phyloP scores from a whole-genome alignment of 129 eudicot genomes.

The Flaveria brownii region DNA sequence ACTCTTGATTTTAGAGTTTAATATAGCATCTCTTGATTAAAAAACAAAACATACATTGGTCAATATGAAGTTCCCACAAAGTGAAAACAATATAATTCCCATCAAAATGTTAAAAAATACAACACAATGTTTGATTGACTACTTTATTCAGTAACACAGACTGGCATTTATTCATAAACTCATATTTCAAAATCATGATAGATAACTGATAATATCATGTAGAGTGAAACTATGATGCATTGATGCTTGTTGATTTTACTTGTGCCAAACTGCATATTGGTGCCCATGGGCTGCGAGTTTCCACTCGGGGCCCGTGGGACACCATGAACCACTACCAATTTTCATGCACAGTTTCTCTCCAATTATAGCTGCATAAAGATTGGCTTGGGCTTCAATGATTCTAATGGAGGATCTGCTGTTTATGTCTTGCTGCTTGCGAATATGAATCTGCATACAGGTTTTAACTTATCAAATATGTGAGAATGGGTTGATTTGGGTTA shows the following conservation, averaged over 20 bases:
- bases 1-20: too few relatives aligned
- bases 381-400: constrained; percentile 73
- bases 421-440: constrained; percentile 66
- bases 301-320: constrained; percentile 83
- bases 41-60: not conserved
- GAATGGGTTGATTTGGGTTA: not conserved
- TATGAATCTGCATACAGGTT: constrained; percentile 51
- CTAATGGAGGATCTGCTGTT: constrained; percentile 69
- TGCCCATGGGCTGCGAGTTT: constrained; percentile 75
- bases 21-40: not conserved
- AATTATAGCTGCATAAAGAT: constrained; percentile 76
- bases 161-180: constrained; percentile 10
- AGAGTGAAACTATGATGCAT: not conserved
- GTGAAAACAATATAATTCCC: not conserved
- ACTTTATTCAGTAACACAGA: constrained; percentile 11
- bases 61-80: constrained; percentile 6
- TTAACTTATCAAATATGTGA: not conserved
- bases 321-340: constrained; percentile 89
- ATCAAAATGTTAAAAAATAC: not conserved
- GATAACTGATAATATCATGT: constrained; percentile 4
- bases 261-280: constrained; percentile 87
- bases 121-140: not conserved
- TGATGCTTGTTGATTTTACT: constrained; percentile 31
- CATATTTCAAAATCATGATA: constrained; percentile 12
- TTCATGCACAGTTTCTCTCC: constrained; percentile 82